Evolutionary conservation across 768 basidiomycete genomes (phyloP), one percentile per base, ranked within the genome.

Genomic region (Russula vinacea): DNA sequence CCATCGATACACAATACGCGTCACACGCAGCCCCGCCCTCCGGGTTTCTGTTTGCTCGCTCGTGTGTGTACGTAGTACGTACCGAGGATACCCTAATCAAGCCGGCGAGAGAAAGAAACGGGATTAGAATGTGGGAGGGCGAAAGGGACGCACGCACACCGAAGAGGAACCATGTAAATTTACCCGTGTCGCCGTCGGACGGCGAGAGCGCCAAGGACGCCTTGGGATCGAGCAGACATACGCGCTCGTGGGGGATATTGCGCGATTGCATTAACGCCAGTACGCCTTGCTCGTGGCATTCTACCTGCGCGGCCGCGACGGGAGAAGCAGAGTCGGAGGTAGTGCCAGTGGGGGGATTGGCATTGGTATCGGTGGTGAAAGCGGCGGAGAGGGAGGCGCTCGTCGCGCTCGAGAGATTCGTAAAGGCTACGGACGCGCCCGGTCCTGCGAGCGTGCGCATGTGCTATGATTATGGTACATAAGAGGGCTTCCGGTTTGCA

Each of bases 171-270:
- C 87, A 91, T 35, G 87, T 81, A 70, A 97, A 98, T 35, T 76
- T 72, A 32, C 84, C 37, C 17, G 44, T 84, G 62, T 45, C 53
- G 1, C 85, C 87, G 70, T 98, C 96, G 57, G 83, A 83, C 0
- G 94, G 93, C 0, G 82, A 76, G 13, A 98, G 80, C 60, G 76
- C 81, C 58, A 78, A 74, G 58, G 84, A 78, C 0, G 94, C 94
- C 71, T 87, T 90, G 1, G 97, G 97, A 73, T 99, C 97, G n/a
- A 99, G 82, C 17, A 99, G 77, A 71, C 97, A 99, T 11, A 97
- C 89, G 69, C 81, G 81, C 0, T 84, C 79, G 5, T 87, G 72
- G 0, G 79, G 59, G 62, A 81, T 59, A 69, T 73, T 44, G 67
- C 76, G 68, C 40, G 50, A 65, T 55, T 80, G 75, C 74, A 94